A percentile compares a stretch with the other conserved stretches of the same genome.
Conservation (phyloP, 371 early-diverging fungal species). For the Circinella minor region DNA sequence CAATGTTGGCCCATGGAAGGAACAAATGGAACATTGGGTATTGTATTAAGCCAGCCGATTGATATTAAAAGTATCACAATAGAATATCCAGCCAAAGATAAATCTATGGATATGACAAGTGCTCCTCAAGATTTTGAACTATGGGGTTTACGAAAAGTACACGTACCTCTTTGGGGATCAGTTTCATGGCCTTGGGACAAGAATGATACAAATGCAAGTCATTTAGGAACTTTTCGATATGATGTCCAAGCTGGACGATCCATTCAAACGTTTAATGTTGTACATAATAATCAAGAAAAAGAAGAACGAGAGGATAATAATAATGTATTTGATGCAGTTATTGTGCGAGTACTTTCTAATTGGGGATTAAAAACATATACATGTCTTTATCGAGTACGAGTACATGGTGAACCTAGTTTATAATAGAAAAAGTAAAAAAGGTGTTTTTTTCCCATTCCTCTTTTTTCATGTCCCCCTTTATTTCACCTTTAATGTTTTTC, state of each 20-base stretch:
- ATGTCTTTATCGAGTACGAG: conserved; percentile 81
- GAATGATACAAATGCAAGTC: conserved; percentile 2
- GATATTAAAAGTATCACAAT: conserved; percentile 65
- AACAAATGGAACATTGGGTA: conserved; percentile 61
- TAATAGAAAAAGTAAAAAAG: no score
- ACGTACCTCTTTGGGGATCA: neutral
- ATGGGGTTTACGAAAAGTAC: conserved; percentile 55
- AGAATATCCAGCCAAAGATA: conserved; percentile 64
- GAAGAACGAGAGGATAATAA: neutral
- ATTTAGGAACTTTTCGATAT: conserved; percentile 19
- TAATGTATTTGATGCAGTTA: conserved; percentile 32
- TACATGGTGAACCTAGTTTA: conserved; percentile 58
- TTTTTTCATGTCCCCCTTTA: no score
- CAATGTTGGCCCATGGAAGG: conserved; percentile 82
- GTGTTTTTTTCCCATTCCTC: no score
- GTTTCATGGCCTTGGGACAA: conserved; percentile 4
- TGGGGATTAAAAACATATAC: conserved; percentile 79
- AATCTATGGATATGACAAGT: conserved; percentile 56
- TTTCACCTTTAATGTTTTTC: no score
- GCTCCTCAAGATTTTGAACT: conserved; percentile 72
- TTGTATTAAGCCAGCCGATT: conserved; percentile 61
- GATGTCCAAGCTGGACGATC: conserved; percentile 27
- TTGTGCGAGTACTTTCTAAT: conserved; percentile 66
- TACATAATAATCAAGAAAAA: conserved; percentile 15
- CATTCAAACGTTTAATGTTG: conserved; percentile 46